Evolutionary conservation across 177 flowering plant species (phyloP), one percentile per base, ranked within the genome.

Genomic region (Telopea speciosissima): DNA sequence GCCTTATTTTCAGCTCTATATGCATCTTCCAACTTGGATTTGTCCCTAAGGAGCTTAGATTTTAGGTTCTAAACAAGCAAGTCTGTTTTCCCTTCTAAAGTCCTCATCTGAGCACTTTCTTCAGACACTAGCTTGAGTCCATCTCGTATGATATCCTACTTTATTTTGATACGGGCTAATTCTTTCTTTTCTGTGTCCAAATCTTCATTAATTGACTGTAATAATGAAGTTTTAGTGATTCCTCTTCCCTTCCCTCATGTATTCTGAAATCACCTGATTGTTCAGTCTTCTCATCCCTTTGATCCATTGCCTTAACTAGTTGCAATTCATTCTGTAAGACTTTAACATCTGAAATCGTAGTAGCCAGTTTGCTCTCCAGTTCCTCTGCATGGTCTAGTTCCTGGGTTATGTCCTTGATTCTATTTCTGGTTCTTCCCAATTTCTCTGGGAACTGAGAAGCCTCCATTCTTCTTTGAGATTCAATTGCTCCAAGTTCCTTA

Each of bases 21-120:
- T 23, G 77, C 85, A 62, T 84, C 75, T 85, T 89, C 89, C 76
- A 92, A 62, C 78, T 85, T 89, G 8, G 89, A 67, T 44, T 85
- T 90, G 4, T 87, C 96, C 71, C 85, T 81, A 16, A 89, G 71
- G 36, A 95, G 85, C 81, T 90, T 92, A 2, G 92, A 81, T 66
- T 85, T 85, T 58, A 95, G 86, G 58, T 72, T 82, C 72, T 87
- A 77, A 66, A 87, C 78, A 0, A 65, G 70, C 21, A 69, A 45
- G 31, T 92, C 93, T 16, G 81, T 21, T 70, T 85, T 84, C 25
- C 78, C 80, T 68, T 85, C 89, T n/a, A 61, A 31, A 45, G 74
- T 83, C 80, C 76, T 78, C 23, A 79, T 68, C n/a, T 75, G 77
- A 1, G 81, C 72, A 12, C 69, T 80, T 81, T 91, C 93, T 69